Evolutionary conservation across 139 green algal species (phyloP).

Genomic region (Chlorella sp.): DNA sequence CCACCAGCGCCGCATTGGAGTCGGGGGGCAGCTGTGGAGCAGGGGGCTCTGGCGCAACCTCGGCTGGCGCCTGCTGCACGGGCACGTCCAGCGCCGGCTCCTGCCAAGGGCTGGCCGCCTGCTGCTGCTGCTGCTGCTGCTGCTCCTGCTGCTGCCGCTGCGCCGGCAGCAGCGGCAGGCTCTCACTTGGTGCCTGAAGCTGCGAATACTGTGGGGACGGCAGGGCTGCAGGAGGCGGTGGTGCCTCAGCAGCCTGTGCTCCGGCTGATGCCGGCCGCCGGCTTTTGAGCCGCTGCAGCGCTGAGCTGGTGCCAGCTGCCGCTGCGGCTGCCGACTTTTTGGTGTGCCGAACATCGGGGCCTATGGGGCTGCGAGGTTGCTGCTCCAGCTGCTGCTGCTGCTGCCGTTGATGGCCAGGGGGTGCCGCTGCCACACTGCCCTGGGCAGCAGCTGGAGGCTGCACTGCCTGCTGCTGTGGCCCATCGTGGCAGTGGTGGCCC

Average conservation of each 20-base stretch:
- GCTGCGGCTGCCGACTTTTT: constrained; percentile 27
- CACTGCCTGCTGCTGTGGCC: background rate
- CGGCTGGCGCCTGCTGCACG: background rate
- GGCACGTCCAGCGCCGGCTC: background rate
- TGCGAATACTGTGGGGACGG: no score
- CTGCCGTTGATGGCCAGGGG: constrained; percentile 1
- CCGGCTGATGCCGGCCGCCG: background rate
- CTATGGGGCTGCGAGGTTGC: constrained; percentile 29
- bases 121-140: background rate
- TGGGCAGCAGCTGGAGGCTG: background rate
- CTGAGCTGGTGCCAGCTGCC: background rate
- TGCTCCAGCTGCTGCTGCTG: constrained; percentile 21
- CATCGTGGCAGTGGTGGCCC: background rate
- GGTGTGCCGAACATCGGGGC: constrained; percentile 9
- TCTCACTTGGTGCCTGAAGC: no score
- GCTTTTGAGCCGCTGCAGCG: constrained; percentile 20
- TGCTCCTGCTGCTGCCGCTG: background rate
- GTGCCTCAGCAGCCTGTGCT: background rate
- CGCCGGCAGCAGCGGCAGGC: background rate
- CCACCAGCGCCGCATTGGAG: constrained; percentile 19
- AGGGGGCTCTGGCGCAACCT: background rate
- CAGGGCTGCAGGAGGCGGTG: no score
- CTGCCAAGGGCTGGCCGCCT: background rate
- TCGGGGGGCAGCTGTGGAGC: background rate
- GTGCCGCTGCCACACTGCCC: background rate